Percentiles rank a stretch among this genome's conserved stretches.
phyloP scores from a whole-genome alignment of 176 grass and related monocot species.

The Cenchrus americanus region DNA sequence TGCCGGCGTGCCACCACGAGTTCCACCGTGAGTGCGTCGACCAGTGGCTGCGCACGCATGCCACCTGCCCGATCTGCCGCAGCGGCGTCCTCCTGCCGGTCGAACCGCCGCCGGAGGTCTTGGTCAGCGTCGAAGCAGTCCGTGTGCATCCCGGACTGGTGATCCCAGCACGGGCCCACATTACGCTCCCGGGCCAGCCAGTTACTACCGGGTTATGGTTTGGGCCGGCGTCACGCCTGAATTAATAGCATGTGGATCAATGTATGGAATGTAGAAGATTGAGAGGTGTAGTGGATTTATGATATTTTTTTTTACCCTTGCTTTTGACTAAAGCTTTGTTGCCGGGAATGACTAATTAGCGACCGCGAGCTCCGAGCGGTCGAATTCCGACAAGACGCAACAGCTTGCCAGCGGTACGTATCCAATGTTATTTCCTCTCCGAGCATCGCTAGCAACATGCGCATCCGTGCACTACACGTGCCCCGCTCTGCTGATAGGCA shows the following conservation, averaged over 20 bases:
- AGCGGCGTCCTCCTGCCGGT: neutral
- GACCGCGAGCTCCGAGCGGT: no score
- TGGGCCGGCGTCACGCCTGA: neutral
- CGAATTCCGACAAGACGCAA: no score
- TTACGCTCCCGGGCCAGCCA: neutral
- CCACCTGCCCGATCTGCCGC: conserved; percentile 49
- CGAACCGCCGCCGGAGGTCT: neutral
- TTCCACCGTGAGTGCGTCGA: conserved; percentile 54
- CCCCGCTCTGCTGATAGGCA: no score
- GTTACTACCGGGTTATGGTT: neutral
- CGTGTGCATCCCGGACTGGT: neutral
- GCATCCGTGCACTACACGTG: no score
- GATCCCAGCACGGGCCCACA: neutral
- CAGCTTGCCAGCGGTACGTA: no score
- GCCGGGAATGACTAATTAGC: no score
- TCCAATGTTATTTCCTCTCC: no score
- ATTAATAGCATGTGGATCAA: neutral
- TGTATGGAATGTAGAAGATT: no score
- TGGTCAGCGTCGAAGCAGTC: neutral
- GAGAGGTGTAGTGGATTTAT: no score
- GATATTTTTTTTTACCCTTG: no score
- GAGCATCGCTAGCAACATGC: no score
- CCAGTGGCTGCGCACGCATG: conserved; percentile 33
- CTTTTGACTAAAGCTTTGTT: no score
- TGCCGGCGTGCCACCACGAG: conserved; percentile 30